phyloP scores from a whole-genome alignment of 208 protist species.

The Trypanosoma vivax region DNA sequence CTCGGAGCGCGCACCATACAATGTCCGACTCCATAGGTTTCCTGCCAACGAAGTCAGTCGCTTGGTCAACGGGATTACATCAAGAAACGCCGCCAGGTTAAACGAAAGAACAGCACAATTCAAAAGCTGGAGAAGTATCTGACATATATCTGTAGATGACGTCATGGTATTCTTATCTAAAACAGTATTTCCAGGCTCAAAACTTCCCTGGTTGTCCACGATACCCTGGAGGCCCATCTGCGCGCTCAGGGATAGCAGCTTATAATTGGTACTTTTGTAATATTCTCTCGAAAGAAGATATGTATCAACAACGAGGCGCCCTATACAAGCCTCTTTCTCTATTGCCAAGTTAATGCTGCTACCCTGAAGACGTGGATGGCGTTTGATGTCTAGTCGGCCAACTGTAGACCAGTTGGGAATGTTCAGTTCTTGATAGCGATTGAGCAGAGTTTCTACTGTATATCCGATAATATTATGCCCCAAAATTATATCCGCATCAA shows the following conservation, averaged over 20 bases:
- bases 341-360: slow-evolving; percentile 36
- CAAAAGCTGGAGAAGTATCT: slow-evolving; percentile 54
- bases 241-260: slow-evolving; percentile 61
- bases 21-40: slow-evolving; percentile 94
- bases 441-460: slow-evolving; percentile 95
- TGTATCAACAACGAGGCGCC: slow-evolving; percentile 94
- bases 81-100: slow-evolving; percentile 89
- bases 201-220: slow-evolving; percentile 36
- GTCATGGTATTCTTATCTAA: slow-evolving; percentile 42
- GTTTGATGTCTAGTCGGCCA: slow-evolving; percentile 79
- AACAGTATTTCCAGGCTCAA: slow-evolving; percentile 58
- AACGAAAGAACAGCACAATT: slow-evolving; percentile 79
- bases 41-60: slow-evolving; percentile 95
- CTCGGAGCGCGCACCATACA: slow-evolving; percentile 93
- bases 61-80: slow-evolving; percentile 96
- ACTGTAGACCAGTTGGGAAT: slow-evolving; percentile 89
- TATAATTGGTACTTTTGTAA: slow-evolving; percentile 89
- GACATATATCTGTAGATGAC: slow-evolving; percentile 44
- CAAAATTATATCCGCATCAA: slow-evolving; percentile 94
- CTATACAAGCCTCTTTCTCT: slow-evolving; percentile 85
- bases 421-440: slow-evolving; percentile 87
- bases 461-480: slow-evolving; percentile 98
- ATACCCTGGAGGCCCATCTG: slow-evolving; percentile 76
- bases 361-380: slow-evolving; percentile 57
- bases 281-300: slow-evolving; percentile 91